A percentile compares a stretch with the other conserved stretches of the same genome.
Evolutionary conservation across 1,284 basidiomycete genomes (phyloP).

Genomic region (Anthracocystis setariae): DNA sequence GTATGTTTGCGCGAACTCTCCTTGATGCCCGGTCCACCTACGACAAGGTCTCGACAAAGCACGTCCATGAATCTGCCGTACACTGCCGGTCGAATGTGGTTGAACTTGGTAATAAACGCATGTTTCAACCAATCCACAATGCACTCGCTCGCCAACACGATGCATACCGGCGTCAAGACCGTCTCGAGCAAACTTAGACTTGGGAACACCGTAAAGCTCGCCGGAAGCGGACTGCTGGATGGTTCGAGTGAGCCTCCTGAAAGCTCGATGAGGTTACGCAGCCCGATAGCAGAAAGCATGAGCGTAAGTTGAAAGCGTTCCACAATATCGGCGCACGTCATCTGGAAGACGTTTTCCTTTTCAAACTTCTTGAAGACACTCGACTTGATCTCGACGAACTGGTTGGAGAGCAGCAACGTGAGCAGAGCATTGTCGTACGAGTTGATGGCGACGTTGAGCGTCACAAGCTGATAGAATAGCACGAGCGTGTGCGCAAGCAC

Average conservation of each 20-base stretch:
- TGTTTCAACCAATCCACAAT: constrained; percentile 99
- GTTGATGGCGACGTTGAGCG: constrained; percentile 97
- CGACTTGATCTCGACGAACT: constrained; percentile 99
- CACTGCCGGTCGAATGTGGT: constrained; percentile 85
- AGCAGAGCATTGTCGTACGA: constrained; percentile 96
- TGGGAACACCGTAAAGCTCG: constrained; percentile 68
- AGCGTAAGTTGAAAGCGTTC: constrained; percentile 92
- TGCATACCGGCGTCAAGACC: constrained; percentile 90
- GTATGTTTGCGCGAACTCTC: constrained; percentile 73
- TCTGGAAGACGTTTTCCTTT: constrained; percentile 99
- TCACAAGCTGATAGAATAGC: constrained; percentile 94
- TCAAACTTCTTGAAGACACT: constrained; percentile 99
- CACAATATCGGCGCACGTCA: constrained; percentile 88
- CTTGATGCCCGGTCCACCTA: constrained; percentile 73
- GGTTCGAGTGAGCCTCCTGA: constrained; percentile 72
- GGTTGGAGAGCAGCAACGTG: constrained; percentile 93
- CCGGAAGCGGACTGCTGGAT: constrained; percentile 73
- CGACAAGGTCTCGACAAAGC: constrained; percentile 89
- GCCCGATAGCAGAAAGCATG: constrained; percentile 90
- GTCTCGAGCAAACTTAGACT: constrained; percentile 75
- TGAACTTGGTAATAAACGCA: constrained; percentile 98
- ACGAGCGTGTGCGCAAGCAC: constrained; percentile 84
- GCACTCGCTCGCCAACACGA: constrained; percentile 91
- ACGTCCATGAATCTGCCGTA: constrained; percentile 97
- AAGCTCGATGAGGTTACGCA: constrained; percentile 94